A percentile compares a stretch with the other conserved stretches of the same genome.
Evolutionary conservation across 306 rosid genomes (phyloP).

Genomic region (Castanea sativa): DNA sequence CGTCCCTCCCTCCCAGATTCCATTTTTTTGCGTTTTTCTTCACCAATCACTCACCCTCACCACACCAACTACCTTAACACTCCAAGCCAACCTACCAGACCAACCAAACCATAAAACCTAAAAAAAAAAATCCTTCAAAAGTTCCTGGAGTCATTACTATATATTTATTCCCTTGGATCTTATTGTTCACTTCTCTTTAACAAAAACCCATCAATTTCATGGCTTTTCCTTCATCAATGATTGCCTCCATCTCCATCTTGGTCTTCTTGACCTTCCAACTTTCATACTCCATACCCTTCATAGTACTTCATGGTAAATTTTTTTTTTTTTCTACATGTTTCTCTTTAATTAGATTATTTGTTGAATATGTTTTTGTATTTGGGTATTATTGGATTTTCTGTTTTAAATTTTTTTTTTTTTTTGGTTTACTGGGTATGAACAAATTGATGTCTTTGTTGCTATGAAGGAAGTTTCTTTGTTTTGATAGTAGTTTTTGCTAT

Average conservation of each 20-base stretch:
- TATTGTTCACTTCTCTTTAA: background rate
- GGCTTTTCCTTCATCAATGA: constrained; percentile 27
- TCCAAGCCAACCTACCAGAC: background rate
- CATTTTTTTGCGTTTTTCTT: background rate
- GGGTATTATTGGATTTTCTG: too few species aligned
- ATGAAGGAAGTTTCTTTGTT: background rate
- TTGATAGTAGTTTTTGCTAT: background rate
- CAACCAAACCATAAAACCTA: background rate
- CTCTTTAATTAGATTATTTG: too few species aligned
- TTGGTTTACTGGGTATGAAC: too few species aligned
- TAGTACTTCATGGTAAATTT: constrained; percentile 67
- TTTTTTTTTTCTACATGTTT: background rate
- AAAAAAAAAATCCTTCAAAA: background rate
- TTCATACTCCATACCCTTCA: constrained; percentile 60
- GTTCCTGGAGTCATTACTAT: background rate
- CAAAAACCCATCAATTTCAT: constrained; percentile 9
- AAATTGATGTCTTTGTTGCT: background rate
- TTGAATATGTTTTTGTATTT: too few species aligned
- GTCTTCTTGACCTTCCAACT: constrained; percentile 27
- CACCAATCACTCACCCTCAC: background rate
- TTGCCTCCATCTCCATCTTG: constrained; percentile 34
- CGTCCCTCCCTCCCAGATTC: background rate
- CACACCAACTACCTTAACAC: background rate
- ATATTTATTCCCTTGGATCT: background rate
- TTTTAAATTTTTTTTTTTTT: too few species aligned